A percentile compares a stretch with the other conserved stretches of the same genome.
Evolutionary conservation across 257 asterid genomes (phyloP).

Genomic region (Handroanthus guayacan): DNA sequence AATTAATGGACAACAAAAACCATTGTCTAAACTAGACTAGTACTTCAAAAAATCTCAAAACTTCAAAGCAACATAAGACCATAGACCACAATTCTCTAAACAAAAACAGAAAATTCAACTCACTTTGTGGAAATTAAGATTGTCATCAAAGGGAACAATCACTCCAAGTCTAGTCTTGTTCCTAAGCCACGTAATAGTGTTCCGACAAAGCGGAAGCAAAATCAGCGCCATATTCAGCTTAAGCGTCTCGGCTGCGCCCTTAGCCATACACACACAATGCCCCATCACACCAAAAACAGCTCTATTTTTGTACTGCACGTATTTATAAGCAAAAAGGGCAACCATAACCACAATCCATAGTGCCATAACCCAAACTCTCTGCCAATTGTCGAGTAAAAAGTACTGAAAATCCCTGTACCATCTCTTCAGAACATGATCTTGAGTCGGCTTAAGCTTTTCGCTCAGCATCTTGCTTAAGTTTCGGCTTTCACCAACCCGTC

Average conservation of each 20-base stretch:
- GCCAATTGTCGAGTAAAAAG: slow-evolving; percentile 73
- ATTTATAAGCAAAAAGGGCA: slow-evolving; percentile 71
- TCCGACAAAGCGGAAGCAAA: slow-evolving; percentile 79
- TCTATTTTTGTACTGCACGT: slow-evolving; percentile 56
- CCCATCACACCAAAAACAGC: slow-evolving; percentile 74
- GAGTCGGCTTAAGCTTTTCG: slow-evolving; percentile 67
- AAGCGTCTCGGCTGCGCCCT: slow-evolving; percentile 90
- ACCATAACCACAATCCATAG: slow-evolving; percentile 75
- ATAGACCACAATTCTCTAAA: background rate
- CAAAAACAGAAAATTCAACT: slow-evolving; percentile 3
- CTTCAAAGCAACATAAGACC: slow-evolving; percentile 3
- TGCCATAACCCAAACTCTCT: slow-evolving; percentile 73
- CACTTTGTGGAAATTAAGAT: slow-evolving; percentile 85
- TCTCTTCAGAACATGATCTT: slow-evolving; percentile 51
- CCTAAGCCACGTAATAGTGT: slow-evolving; percentile 88
- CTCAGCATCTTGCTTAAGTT: slow-evolving; percentile 75
- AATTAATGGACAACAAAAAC: no score
- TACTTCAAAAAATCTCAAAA: background rate
- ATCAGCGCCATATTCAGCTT: slow-evolving; percentile 90
- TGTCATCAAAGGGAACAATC: slow-evolving; percentile 86
- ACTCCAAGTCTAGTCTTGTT: slow-evolving; percentile 68
- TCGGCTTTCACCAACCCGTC: slow-evolving; percentile 57
- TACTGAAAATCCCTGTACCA: slow-evolving; percentile 58
- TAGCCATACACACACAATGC: slow-evolving; percentile 76
- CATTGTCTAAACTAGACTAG: slow-evolving; percentile 14